Evolutionary conservation across 2,329 filamentous ascomycete species (phyloP).

Genomic region (Neofusicoccum sp.): DNA sequence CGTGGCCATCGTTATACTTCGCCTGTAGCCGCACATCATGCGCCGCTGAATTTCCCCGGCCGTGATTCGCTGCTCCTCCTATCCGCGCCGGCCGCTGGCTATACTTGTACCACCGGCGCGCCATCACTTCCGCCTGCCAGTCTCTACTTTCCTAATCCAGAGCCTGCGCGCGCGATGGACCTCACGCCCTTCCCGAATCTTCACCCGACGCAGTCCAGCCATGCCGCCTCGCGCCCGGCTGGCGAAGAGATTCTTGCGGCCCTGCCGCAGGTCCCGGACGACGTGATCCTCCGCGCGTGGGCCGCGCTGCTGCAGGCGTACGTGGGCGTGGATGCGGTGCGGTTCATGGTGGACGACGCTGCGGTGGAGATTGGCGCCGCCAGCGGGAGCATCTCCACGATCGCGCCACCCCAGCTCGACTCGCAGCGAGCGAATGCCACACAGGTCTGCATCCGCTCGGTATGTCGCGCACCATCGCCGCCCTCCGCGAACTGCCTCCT

Average conservation of each 20-base stretch:
- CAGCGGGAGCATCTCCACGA: slow-evolving; percentile 9
- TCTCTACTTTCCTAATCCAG: slow-evolving; percentile 13
- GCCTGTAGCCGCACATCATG: slow-evolving; percentile 14
- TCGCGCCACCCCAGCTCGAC: slow-evolving; percentile 3
- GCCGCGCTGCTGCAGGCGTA: slow-evolving; percentile 21
- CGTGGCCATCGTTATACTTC: slow-evolving; percentile 5
- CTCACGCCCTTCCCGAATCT: slow-evolving; percentile 17
- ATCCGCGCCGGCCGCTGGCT: slow-evolving; percentile 5
- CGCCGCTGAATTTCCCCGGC: background rate
- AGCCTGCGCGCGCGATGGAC: slow-evolving; percentile 9
- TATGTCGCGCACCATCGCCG: background rate
- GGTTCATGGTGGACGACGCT: slow-evolving; percentile 19
- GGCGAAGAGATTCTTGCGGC: slow-evolving; percentile 2
- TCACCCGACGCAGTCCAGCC: background rate
- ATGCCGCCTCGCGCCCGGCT: background rate
- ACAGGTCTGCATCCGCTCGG: slow-evolving; percentile 17
- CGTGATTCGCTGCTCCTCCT: slow-evolving; percentile 4
- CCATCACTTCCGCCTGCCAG: background rate
- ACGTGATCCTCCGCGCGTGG: slow-evolving; percentile 20
- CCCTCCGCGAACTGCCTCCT: background rate
- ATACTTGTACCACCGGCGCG: slow-evolving; percentile 12
- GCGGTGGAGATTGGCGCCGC: slow-evolving; percentile 13
- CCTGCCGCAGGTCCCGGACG: slow-evolving; percentile 17
- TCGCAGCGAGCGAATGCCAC: slow-evolving; percentile 1
- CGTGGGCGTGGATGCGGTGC: slow-evolving; percentile 18